Evolutionary conservation across 2,329 filamentous ascomycete genomes (phyloP).

Genomic region (Aspergillus melleus): DNA sequence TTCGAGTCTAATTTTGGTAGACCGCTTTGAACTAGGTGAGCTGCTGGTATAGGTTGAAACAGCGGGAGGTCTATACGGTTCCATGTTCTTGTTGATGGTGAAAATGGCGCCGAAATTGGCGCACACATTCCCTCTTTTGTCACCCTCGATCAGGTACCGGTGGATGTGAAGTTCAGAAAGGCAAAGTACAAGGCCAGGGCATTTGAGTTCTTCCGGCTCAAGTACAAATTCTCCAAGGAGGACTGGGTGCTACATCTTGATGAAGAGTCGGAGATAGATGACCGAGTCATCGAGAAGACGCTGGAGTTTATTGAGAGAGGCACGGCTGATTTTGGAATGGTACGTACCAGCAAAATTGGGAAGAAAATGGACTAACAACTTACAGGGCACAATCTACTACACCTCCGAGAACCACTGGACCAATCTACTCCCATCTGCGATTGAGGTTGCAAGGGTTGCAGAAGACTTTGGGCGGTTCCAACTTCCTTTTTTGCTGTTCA

Average conservation of each 20-base stretch:
- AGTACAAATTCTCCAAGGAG: slow-evolving; percentile 6
- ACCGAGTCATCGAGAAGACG: slow-evolving; percentile 5
- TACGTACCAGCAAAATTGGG: background rate
- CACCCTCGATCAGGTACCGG: slow-evolving; percentile 5
- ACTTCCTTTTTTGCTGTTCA: slow-evolving; percentile 5
- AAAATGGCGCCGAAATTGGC: background rate
- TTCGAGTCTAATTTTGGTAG: background rate
- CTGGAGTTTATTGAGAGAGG: slow-evolving; percentile 16
- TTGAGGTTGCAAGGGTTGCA: slow-evolving; percentile 10
- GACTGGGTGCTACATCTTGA: slow-evolving; percentile 18
- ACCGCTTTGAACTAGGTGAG: slow-evolving; percentile 5
- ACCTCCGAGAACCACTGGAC: slow-evolving; percentile 9
- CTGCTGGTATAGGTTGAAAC: slow-evolving; percentile 5
- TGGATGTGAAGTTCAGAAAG: background rate
- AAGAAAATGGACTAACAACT: background rate
- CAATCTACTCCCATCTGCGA: slow-evolving; percentile 7
- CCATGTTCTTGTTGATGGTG: slow-evolving; percentile 8
- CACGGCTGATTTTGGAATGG: slow-evolving; percentile 12
- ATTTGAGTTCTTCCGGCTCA: slow-evolving; percentile 10
- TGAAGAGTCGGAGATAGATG: slow-evolving; percentile 16
- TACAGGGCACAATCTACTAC: slow-evolving; percentile 15
- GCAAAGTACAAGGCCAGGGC: slow-evolving; percentile 15
- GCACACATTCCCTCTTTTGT: slow-evolving; percentile 4
- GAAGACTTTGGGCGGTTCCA: slow-evolving; percentile 16
- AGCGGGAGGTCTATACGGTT: slow-evolving; percentile 6